Percentiles rank a stretch among this genome's conserved stretches.
These are phyloP conservation scores for Cladobotryum mycophilum DNA, from an alignment of 2,329 filamentous ascomycete genomes.

Conservation along the genomic window DNA sequence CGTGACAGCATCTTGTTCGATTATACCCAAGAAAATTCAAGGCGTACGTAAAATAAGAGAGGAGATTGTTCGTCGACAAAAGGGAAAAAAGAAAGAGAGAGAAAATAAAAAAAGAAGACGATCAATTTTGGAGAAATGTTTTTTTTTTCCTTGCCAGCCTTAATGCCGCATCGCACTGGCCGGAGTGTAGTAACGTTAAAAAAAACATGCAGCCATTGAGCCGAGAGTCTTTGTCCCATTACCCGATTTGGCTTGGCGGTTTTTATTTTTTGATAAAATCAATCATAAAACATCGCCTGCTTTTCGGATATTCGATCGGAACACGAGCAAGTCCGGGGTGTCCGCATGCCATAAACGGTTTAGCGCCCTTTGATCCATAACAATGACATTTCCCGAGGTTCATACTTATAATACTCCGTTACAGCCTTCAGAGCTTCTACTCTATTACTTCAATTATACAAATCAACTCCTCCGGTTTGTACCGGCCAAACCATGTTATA, in stretches of 20 bases:
- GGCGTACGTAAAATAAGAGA: conserved; percentile 9
- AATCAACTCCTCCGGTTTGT: neutral
- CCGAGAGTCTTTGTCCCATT: conserved; percentile 7
- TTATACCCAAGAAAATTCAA: neutral
- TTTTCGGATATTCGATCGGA: too few species aligned
- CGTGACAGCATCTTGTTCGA: conserved; percentile 50
- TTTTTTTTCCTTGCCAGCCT: too few species aligned
- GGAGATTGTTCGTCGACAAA: conserved; percentile 17
- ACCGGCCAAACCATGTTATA: neutral
- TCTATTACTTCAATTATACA: too few species aligned
- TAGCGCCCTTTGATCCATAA: too few species aligned
- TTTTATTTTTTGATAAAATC: too few species aligned
- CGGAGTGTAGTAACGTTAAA: conserved; percentile 4
- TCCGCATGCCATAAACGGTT: too few species aligned
- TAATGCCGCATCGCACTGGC: neutral
- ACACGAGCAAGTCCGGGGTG: too few species aligned
- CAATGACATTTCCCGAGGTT: too few species aligned
- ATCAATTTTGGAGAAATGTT: neutral
- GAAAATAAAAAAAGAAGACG: conserved; percentile 4
- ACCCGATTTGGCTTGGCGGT: conserved; percentile 1
- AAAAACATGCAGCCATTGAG: conserved; percentile 4
- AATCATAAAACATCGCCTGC: too few species aligned
- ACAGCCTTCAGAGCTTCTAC: too few species aligned
- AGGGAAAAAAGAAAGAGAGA: conserved; percentile 2
- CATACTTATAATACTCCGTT: too few species aligned